Conservation (phyloP, 495 filamentous ascomycete genomes). For the Annulohypoxylon moriforme region DNA sequence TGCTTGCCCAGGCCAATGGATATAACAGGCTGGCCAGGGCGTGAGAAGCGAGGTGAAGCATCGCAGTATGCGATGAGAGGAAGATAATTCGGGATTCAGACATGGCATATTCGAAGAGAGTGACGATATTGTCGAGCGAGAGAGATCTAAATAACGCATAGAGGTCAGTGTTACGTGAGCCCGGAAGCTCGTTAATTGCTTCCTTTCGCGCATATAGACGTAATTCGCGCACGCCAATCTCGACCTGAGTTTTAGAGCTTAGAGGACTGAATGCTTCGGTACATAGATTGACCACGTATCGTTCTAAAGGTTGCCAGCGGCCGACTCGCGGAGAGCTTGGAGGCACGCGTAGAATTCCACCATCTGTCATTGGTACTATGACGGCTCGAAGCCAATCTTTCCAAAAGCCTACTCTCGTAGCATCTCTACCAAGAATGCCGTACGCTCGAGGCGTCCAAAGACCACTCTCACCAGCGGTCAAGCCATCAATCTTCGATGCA, state of each 20-base stretch:
- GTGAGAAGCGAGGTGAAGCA: conserved; percentile 91
- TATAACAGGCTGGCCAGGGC: conserved; percentile 87
- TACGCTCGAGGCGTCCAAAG: conserved; percentile 97
- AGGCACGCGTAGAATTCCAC: conserved; percentile 82
- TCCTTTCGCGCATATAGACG: conserved; percentile 93
- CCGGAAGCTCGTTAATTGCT: conserved; percentile 92
- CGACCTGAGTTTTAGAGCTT: conserved; percentile 94
- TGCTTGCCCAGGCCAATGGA: conserved; percentile 89
- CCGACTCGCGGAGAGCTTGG: conserved; percentile 90
- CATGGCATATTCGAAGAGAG: conserved; percentile 92
- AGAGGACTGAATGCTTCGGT: conserved; percentile 93
- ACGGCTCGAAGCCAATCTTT: conserved; percentile 97
- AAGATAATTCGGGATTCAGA: conserved; percentile 96
- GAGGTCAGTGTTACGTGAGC: conserved; percentile 89
- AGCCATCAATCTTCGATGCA: conserved; percentile 94
- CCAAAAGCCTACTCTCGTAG: conserved; percentile 90
- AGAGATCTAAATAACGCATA: conserved; percentile 92
- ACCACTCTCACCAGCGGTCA: conserved; percentile 95
- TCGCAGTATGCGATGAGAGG: conserved; percentile 92
- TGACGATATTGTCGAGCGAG: conserved; percentile 89
- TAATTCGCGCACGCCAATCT: conserved; percentile 88
- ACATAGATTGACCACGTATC: conserved; percentile 97
- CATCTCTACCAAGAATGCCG: conserved; percentile 89
- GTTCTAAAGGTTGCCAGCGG: conserved; percentile 95
- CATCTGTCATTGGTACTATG: conserved; percentile 93